Evolutionary conservation across 371 early-diverging fungal species (phyloP).

Genomic region (Mucor velutinosus): DNA sequence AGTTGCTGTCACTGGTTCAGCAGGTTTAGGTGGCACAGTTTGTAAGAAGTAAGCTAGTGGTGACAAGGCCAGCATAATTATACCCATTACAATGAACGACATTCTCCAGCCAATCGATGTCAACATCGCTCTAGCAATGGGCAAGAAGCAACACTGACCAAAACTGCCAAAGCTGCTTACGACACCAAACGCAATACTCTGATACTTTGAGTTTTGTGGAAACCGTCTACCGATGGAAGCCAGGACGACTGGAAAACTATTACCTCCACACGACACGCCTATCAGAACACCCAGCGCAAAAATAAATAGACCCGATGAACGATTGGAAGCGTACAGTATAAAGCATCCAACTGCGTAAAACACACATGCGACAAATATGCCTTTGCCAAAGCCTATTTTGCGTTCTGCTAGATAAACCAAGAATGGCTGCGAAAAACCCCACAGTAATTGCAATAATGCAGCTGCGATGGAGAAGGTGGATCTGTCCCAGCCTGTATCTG

Average conservation of each 20-base stretch:
- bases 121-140: slow-evolving; percentile 31
- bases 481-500: slow-evolving; percentile 34
- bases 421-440: slow-evolving; percentile 37
- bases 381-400: slow-evolving; percentile 36
- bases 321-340: slow-evolving; percentile 29
- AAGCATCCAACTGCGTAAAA: slow-evolving; percentile 31
- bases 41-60: slow-evolving; percentile 25
- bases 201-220: slow-evolving; percentile 28
- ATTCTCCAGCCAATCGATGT: slow-evolving; percentile 29
- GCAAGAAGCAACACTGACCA: slow-evolving; percentile 39
- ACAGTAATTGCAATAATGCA: slow-evolving; percentile 33
- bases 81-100: slow-evolving; percentile 27
- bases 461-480: slow-evolving; percentile 35
- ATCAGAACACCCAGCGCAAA: slow-evolving; percentile 33
- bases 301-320: slow-evolving; percentile 30
- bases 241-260: slow-evolving; percentile 34
- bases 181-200: slow-evolving; percentile 38
- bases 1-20: not conserved
- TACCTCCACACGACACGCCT: slow-evolving; percentile 35
- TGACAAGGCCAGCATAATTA: slow-evolving; percentile 11
- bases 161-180: slow-evolving; percentile 40
- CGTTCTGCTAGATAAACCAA: slow-evolving; percentile 33
- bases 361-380: slow-evolving; percentile 21
- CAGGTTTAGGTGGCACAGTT: slow-evolving; percentile 19
- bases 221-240: slow-evolving; percentile 33